A percentile compares a stretch with the other conserved stretches of the same genome.
Conservation (phyloP, 139 green algal species). For the Astrephomene gubernaculifera region DNA sequence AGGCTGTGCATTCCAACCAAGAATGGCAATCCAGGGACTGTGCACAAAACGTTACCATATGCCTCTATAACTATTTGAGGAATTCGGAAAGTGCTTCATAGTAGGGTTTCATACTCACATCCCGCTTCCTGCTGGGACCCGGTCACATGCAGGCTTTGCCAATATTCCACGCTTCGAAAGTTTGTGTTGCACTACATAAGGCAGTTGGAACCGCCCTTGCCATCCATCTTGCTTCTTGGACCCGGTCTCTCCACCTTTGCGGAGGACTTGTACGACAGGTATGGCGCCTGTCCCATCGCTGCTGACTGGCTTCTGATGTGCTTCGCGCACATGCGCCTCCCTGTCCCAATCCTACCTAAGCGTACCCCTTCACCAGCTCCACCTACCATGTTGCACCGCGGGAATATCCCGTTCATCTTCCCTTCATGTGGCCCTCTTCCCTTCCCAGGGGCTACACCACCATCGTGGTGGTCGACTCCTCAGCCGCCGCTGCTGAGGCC, state of each 20-base stretch:
- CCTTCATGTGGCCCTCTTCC: no score
- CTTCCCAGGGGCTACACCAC: background rate
- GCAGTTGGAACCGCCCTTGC: background rate
- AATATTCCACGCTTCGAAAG: conserved; percentile 12
- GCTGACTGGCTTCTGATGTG: no score
- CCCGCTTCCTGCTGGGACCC: background rate
- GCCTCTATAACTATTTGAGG: no score
- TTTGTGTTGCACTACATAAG: background rate
- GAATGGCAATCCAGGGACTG: no score
- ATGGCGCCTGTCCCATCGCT: no score
- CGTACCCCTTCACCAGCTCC: no score
- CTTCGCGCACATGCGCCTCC: no score
- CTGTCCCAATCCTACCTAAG: no score
- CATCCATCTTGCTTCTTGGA: conserved; percentile 26
- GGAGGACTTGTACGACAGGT: conserved; percentile 46
- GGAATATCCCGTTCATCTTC: no score
- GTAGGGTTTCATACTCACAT: conserved; percentile 10
- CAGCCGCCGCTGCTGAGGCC: background rate
- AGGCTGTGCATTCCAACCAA: background rate
- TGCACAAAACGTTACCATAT: no score
- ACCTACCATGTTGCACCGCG: no score
- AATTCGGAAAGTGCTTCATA: no score
- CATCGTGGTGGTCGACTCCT: background rate
- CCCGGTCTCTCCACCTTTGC: conserved; percentile 18
- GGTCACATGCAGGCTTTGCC: conserved; percentile 31